Base-by-base conservation (phyloP, 75 land plant genomes). In the Gnetum montanum region DNA sequence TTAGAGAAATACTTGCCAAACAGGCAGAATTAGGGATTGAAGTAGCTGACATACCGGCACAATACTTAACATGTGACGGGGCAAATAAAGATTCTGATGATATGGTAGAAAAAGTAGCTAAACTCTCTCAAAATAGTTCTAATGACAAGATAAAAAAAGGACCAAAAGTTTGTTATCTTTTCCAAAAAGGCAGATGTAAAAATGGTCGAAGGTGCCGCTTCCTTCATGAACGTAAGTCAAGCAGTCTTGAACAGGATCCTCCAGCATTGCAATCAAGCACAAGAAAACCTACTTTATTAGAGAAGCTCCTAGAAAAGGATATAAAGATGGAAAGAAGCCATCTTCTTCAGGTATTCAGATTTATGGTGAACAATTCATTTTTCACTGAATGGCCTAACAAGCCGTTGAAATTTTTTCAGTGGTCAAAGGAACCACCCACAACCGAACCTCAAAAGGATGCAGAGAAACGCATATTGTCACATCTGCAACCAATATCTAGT, bases 11-110 rank as follows among this genome's bases (percentile, higher is more conserved):
- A 23, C 60, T 94, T 46, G 69, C 76, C 20, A 85, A 69, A 57
- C 98, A 94, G 56, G 86, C 76, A 46, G 87, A 85, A 56, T 65
- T 94, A 41, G 98, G 98, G 13, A 49, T 73, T 49, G 82, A 70
- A 71, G 90, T 85, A 60, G 86, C 98, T 54, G 98, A 94, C 61
- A 49, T 94, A 47, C 98, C 98, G 30, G 29, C 82, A 4, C 16
- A 60, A 37, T 94, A 89, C 63, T 35, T 93, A 5, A 68, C 19
- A 64, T 49, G 52, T 18, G 26, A 25, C 22, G 70, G 12, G 35
- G 54, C 13, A 15, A 18, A 41, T 15, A 18, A 15, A 18, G 43
- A 18, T 15, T 34, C 55, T 20, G 55, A 31, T 7, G 29, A 53
- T 10, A 12, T 26, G 34, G 35, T n/a, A 1, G 12, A 18, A 25